Percentiles rank a stretch among this genome's conserved stretches.
Conservation (phyloP, 2,329 filamentous ascomycete species). For the Aspergillaceae sp. region DNA sequence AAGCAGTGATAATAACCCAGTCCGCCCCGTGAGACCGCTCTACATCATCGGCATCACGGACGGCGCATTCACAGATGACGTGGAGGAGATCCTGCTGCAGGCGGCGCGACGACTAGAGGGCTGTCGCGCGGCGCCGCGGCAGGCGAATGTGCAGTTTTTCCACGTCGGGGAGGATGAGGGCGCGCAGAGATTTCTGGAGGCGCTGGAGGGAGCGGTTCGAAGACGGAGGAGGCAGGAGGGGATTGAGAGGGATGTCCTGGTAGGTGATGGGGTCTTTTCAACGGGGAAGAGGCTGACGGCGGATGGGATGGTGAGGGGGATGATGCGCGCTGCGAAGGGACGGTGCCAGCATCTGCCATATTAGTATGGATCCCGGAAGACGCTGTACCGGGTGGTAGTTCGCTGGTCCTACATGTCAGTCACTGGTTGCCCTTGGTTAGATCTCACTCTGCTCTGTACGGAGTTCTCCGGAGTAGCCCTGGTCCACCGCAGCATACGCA, state of each 20-base stretch:
- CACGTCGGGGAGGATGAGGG: constrained; percentile 69
- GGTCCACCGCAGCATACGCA: too few species aligned
- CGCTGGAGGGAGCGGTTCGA: constrained; percentile 57
- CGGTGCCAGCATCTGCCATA: background rate
- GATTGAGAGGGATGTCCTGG: constrained; percentile 80
- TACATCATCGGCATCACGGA: constrained; percentile 94
- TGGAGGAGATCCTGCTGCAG: constrained; percentile 58
- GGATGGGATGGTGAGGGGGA: constrained; percentile 69
- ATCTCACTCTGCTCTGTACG: too few species aligned
- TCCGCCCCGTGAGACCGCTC: constrained; percentile 57
- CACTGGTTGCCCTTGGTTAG: too few species aligned
- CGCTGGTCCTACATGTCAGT: too few species aligned
- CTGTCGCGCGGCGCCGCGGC: constrained; percentile 59
- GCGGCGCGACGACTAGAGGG: constrained; percentile 57
- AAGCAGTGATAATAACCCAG: constrained; percentile 26
- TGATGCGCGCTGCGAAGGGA: constrained; percentile 67
- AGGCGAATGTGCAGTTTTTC: constrained; percentile 92
- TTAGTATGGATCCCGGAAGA: too few species aligned
- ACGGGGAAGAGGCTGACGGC: constrained; percentile 53
- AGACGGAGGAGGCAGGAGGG: constrained; percentile 50
- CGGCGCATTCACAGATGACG: constrained; percentile 52
- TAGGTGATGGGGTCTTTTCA: constrained; percentile 42
- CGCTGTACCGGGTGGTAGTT: too few species aligned
- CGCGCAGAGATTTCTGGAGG: constrained; percentile 57
- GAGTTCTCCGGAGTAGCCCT: too few species aligned